Evolutionary conservation across 2,329 filamentous ascomycete genomes (phyloP).

Genomic region (Epichloe typhina): DNA sequence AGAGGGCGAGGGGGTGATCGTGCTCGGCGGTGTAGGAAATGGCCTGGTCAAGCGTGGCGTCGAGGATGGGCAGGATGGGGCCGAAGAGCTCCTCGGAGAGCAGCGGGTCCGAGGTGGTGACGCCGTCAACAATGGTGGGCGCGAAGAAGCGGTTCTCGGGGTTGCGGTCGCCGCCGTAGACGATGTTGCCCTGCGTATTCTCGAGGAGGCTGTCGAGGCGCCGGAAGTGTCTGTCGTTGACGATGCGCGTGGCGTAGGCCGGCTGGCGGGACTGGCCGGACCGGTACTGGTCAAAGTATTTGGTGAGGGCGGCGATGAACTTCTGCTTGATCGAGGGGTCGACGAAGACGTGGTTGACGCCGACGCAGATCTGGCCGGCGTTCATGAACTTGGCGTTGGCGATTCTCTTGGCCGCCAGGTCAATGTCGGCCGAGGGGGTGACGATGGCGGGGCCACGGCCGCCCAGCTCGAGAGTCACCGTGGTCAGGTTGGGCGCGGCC

Average conservation of each 20-base stretch:
- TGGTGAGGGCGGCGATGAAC: constrained; percentile 21
- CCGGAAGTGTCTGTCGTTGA: constrained; percentile 29
- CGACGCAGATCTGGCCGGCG: constrained; percentile 20
- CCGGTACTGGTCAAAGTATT: constrained; percentile 18
- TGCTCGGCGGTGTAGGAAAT: constrained; percentile 16
- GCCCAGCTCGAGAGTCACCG: constrained; percentile 30
- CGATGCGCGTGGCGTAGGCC: constrained; percentile 17
- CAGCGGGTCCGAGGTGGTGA: constrained; percentile 23
- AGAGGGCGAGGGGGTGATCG: constrained; percentile 25
- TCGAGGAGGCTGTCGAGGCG: constrained; percentile 24
- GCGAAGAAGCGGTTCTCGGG: constrained; percentile 17
- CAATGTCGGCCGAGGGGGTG: constrained; percentile 24
- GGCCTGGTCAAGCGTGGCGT: constrained; percentile 17
- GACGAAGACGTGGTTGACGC: constrained; percentile 30
- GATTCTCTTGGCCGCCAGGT: constrained; percentile 29
- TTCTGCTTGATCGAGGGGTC: constrained; percentile 23
- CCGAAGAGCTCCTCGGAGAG: constrained; percentile 32
- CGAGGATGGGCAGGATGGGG: constrained; percentile 27
- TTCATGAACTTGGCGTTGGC: constrained; percentile 28
- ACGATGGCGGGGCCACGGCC: constrained; percentile 32
- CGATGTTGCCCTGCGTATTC: constrained; percentile 22
- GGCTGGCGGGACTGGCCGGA: constrained; percentile 4
- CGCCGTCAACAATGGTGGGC: constrained; percentile 25
- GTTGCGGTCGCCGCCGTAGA: constrained; percentile 21
- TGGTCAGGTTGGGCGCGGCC: constrained; percentile 32